Base-by-base conservation (phyloP, 768 basidiomycete genomes). In the Psilocybe subaeruginosa region DNA sequence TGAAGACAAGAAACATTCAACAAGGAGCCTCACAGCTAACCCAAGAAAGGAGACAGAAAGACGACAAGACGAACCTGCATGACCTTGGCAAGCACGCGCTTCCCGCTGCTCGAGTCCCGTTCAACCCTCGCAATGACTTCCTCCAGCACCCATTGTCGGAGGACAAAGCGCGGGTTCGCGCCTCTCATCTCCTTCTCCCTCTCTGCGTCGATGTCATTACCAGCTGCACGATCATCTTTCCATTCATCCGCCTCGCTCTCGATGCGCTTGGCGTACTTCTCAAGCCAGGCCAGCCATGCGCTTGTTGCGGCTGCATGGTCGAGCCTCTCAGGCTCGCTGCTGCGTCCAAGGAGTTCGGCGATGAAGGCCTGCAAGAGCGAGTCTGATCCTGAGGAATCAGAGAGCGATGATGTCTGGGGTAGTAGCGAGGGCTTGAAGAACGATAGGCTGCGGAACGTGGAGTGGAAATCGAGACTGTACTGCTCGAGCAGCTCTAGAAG, bases 81-180 rank as follows among this genome's bases (percentile, higher is more conserved):
- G 16, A 97, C 90, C 74, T 93, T 93, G 11, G 86, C 87, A 54
- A 98, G 76, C 2, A 91, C 76, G 60, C 82, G 78, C 76, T 86
- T 88, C 51, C 90, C 91, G 60, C 76, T 83, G 19, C 78, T 77
- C 8, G 78, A 70, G 67, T 95, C 91, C 61, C 75, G 74, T 70
- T 95, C 91, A 1, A 94, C 84, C 64, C 83, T 83, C 63, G 76
- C 74, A 70, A 99, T 99, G 23, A 93, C 89, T 69, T 99, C 96
- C 72, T 99, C 95, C 35, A 99, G 80, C 8, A 99, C 77, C 97
- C 97, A 99, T 74, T 99, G 97, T 61, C 97, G 80, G 61, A 99
- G 74, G 35, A 97, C 88, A 74, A 99, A 99, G 37, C 95, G 81
- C 16, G 97, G 97, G 71, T 99, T 99, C 30, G 81, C 86, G 23